These are phyloP conservation scores for Xylaria curta DNA, from an alignment of 495 filamentous ascomycete genomes.

Conservation along the genomic window DNA sequence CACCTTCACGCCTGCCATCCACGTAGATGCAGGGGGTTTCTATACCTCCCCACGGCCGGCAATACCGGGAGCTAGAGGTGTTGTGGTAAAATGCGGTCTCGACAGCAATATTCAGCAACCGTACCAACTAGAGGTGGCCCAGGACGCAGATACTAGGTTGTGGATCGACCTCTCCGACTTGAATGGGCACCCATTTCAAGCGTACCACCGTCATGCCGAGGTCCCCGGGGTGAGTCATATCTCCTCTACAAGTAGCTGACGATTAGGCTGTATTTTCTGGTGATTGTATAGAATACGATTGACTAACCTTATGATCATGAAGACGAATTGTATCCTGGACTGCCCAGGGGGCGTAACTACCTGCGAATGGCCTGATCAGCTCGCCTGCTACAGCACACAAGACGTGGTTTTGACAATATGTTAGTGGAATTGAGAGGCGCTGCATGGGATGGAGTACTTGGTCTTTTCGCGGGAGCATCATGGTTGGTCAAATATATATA, in stretches of 20 bases:
- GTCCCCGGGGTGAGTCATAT: slow-evolving; percentile 24
- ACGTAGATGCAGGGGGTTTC: neutral
- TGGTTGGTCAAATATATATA: neutral
- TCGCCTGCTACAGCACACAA: neutral
- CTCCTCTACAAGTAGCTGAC: neutral
- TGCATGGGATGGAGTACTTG: neutral
- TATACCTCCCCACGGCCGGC: slow-evolving; percentile 30
- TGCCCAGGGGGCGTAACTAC: neutral
- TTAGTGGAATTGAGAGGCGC: neutral
- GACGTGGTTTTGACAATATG: slow-evolving; percentile 9
- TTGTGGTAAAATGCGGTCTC: slow-evolving; percentile 29
- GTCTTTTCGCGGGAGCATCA: neutral
- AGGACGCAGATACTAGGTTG: slow-evolving; percentile 20
- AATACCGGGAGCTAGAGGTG: slow-evolving; percentile 29
- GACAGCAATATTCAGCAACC: neutral
- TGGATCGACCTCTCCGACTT: slow-evolving; percentile 33
- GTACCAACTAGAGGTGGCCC: slow-evolving; percentile 31
- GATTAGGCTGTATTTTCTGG: neutral
- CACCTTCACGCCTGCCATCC: slow-evolving; percentile 5
- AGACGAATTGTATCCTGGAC: slow-evolving; percentile 11
- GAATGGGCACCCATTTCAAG: slow-evolving; percentile 29
- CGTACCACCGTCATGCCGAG: slow-evolving; percentile 28
- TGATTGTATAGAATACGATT: neutral
- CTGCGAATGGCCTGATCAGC: slow-evolving; percentile 1
- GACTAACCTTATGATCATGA: neutral